Percentiles rank a stretch among this genome's conserved stretches.
Evolutionary conservation across 441 rosid species (phyloP).

Genomic region (Biscutella auriculata): DNA sequence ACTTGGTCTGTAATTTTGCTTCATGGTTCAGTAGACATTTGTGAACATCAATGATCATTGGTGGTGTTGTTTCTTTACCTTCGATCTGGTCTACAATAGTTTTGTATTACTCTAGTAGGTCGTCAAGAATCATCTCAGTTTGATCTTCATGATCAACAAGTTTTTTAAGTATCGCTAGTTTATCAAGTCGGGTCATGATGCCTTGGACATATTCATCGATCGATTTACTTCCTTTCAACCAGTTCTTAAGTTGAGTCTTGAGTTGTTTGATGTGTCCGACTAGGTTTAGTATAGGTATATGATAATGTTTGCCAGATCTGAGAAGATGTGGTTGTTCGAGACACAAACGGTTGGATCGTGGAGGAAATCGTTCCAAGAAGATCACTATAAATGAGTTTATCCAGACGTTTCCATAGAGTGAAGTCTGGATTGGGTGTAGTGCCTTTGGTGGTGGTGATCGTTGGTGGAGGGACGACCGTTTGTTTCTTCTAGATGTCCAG

Average conservation of each 20-base stretch:
- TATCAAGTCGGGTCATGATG: background rate
- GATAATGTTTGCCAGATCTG: background rate
- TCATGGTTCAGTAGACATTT: background rate
- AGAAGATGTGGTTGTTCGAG: background rate
- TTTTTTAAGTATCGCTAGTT: background rate
- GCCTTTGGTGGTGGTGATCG: no score
- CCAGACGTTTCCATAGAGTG: background rate
- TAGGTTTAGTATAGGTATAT: background rate
- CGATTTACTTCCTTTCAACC: background rate
- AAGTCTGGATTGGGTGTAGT: background rate
- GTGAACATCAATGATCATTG: background rate
- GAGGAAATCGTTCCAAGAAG: background rate
- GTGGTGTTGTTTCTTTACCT: background rate
- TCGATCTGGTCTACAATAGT: background rate
- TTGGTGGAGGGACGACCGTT: no score
- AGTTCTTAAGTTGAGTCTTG: background rate
- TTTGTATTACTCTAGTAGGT: background rate
- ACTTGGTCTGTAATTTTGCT: no score
- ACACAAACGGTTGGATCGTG: background rate
- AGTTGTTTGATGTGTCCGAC: background rate
- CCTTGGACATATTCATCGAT: background rate
- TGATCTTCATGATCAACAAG: background rate
- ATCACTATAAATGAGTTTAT: background rate
- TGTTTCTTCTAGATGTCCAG: no score
- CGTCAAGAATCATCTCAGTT: background rate